Base-by-base conservation (phyloP, 1,139 yeast species). In the Candida sanyaensis region DNA sequence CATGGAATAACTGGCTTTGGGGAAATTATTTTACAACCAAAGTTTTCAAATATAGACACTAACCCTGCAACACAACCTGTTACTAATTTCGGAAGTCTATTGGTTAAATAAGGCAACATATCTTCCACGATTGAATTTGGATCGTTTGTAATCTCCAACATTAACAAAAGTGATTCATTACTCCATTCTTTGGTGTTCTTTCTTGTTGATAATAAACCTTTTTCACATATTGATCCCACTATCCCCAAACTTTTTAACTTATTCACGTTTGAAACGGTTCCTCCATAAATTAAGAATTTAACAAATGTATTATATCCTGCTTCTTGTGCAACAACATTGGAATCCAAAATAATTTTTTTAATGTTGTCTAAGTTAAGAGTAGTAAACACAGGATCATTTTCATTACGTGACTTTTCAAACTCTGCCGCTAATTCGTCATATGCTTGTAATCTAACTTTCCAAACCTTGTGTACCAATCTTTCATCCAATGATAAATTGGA, bases 311-410 rank as follows among this genome's bases (percentile, higher is more conserved):
- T 65, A 34, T 90, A 71, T 10, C 91, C 98, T 0, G 87, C 71
- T 61, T 93, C 98, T 57, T 91, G 96, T 0, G 99, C 97, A 23
- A 88, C 96, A 12, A 91, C 97, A 63, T 93, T 93, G 38, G 86
- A 65, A 63, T 93, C 99, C 6, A 80, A 75, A 9, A 87, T 82
- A 34, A 84, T 77, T 56, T 76, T 78, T 56, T 79, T 83, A 56
- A 83, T 68, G 10, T 75, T 47, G 11, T 81, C 86, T 29, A 48
- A 39, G 9, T 29, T 31, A 29, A 44, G 27, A 1, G 84, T 78
- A 49, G 77, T 78, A 60, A 80, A 84, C 42, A 84, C 77, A 2
- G 74, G 77, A 53, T 81, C 89, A 11, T 74, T 64, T 48, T 81
- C 86, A 51, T 74, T 75, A 7, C 81, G 73, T 3, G 89, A 78